A percentile compares a stretch with the other conserved stretches of the same genome.
Conservation (phyloP, 2,329 filamentous ascomycete genomes). For the Colletotrichum orbiculare region DNA sequence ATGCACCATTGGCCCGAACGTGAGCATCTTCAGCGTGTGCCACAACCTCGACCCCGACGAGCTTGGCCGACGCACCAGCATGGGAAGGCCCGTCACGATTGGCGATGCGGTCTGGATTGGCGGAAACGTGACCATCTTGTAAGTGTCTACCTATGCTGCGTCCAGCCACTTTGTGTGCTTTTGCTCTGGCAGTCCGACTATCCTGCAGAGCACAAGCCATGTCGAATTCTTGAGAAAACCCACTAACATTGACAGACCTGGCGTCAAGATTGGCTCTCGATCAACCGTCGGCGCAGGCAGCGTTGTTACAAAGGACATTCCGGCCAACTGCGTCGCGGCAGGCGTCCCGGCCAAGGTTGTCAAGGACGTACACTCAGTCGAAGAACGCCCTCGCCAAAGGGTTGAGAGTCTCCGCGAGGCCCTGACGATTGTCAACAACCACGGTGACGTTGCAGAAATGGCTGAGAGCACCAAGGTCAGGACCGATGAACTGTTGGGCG, state of each 20-base stretch:
- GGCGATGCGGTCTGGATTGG: slow-evolving; percentile 54
- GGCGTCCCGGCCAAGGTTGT: slow-evolving; percentile 40
- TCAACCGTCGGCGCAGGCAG: slow-evolving; percentile 45
- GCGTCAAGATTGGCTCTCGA: slow-evolving; percentile 44
- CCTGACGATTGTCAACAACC: no score
- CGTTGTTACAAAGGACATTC: slow-evolving; percentile 43
- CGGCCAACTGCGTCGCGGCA: slow-evolving; percentile 41
- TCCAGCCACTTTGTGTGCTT: no score
- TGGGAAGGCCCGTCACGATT: slow-evolving; percentile 47
- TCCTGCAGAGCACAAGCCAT: no score
- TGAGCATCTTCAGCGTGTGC: slow-evolving; percentile 44
- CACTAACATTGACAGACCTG: slow-evolving; percentile 2
- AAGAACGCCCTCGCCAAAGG: no score
- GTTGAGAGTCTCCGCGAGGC: no score
- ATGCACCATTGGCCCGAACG: slow-evolving; percentile 46
- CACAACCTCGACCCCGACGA: slow-evolving; percentile 42
- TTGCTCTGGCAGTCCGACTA: no score
- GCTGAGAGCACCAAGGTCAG: no score
- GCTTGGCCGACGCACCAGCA: slow-evolving; percentile 39
- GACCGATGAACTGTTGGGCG: no score
- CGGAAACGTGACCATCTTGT: slow-evolving; percentile 47
- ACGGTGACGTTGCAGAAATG: no score
- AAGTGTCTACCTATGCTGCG: slow-evolving; percentile 24
- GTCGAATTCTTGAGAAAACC: no score
- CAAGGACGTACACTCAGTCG: no score